Conservation (phyloP, 179 eudicot species). For the Beta lomatogona region DNA sequence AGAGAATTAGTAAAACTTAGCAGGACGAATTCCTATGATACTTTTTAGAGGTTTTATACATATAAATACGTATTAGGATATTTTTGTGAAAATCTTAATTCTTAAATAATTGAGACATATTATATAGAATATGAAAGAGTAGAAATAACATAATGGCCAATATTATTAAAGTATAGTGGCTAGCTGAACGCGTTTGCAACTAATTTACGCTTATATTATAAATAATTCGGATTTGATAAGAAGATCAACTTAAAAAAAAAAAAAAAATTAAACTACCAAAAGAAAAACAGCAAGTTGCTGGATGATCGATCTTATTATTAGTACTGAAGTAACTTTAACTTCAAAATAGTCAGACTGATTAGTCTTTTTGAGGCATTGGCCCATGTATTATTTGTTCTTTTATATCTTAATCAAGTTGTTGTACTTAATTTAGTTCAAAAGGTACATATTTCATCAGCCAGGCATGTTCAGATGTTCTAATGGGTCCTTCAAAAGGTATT, state of each 20-base stretch:
- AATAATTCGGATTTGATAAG: slow-evolving; percentile 2
- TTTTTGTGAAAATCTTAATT: too few relatives aligned
- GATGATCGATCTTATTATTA: background rate
- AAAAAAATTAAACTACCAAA: slow-evolving; percentile 9
- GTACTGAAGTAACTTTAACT: slow-evolving; percentile 11
- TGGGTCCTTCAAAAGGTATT: background rate
- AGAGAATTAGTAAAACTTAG: too few relatives aligned
- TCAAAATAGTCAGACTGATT: slow-evolving; percentile 15
- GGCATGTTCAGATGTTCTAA: slow-evolving; percentile 2
- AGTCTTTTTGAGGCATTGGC: slow-evolving; percentile 31
- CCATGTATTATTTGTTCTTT: slow-evolving; percentile 12
- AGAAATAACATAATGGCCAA: too few relatives aligned
- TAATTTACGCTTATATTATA: too few relatives aligned
- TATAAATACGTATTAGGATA: too few relatives aligned
- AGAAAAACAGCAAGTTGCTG: background rate
- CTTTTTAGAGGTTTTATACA: too few relatives aligned
- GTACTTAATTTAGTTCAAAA: slow-evolving; percentile 19
- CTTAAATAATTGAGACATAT: too few relatives aligned
- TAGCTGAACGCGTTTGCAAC: too few relatives aligned
- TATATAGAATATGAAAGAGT: too few relatives aligned
- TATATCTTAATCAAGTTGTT: slow-evolving; percentile 14
- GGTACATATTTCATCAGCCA: slow-evolving; percentile 11
- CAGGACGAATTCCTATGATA: too few relatives aligned
- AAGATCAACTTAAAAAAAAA: too few relatives aligned
- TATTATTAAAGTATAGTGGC: too few relatives aligned